Percentiles rank a stretch among this genome's conserved stretches.
Conservation (phyloP, 1,284 basidiomycete genomes). For the Naganishia cerealis region DNA sequence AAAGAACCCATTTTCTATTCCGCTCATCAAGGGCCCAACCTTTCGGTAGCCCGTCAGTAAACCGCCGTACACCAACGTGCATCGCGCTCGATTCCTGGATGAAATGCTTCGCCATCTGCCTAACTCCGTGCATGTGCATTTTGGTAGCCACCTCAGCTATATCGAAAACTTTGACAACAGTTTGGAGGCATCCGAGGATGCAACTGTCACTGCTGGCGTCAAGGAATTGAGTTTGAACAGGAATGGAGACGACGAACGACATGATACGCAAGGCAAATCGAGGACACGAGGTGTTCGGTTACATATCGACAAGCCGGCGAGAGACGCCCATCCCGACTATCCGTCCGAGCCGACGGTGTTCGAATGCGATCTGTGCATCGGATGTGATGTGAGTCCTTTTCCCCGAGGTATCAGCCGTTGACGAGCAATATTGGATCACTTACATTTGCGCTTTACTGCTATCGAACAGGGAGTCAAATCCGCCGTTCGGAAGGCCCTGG, state of each 20-base stretch:
- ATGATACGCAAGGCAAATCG: conserved; percentile 16
- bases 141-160: conserved; percentile 59
- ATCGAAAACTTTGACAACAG: conserved; percentile 25
- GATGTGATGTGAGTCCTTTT: conserved; percentile 16
- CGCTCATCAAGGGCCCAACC: not conserved
- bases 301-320: conserved; percentile 18
- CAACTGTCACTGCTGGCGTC: not conserved
- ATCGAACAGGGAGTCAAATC: conserved; percentile 43
- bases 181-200: not conserved
- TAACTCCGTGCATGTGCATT: conserved; percentile 53
- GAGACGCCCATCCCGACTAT: conserved; percentile 24
- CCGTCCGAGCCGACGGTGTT: conserved; percentile 21
- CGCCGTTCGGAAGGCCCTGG: conserved; percentile 37
- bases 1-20: not conserved
- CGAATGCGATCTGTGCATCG: conserved; percentile 26
- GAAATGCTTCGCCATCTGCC: conserved; percentile 58
- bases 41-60: conserved; percentile 21
- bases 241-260: not conserved
- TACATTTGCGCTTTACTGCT: not conserved
- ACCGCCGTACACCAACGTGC: conserved; percentile 24
- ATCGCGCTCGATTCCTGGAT: conserved; percentile 59
- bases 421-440: too few relatives aligned
- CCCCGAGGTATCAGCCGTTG: conserved; percentile 36
- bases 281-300: conserved; percentile 9
- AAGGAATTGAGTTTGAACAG: not conserved